Percentiles rank a stretch among this genome's conserved stretches.
Conservation (phyloP, 345 rosid genomes). For the Odontarrhena argentea region DNA sequence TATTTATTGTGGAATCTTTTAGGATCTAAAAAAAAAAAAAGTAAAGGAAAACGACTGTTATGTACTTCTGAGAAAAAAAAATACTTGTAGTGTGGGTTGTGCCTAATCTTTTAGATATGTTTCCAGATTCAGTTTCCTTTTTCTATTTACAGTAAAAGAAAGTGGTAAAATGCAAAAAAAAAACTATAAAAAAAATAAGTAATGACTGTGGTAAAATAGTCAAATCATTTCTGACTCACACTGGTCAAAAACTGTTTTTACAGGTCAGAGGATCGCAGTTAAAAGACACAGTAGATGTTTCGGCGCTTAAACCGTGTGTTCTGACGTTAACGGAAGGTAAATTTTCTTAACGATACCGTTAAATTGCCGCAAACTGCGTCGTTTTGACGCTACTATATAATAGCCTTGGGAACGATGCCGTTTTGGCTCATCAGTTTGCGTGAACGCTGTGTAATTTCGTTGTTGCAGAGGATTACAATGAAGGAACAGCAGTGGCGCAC, state of each 20-base stretch:
- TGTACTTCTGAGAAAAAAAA: neutral
- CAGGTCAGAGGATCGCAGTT: constrained; percentile 77
- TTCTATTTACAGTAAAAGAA: neutral
- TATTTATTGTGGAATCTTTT: constrained; percentile 26
- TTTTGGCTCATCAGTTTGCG: neutral
- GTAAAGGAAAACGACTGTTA: constrained; percentile 37
- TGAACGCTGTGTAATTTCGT: neutral
- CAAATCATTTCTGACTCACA: neutral
- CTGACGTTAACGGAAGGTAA: constrained; percentile 72
- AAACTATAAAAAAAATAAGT: neutral
- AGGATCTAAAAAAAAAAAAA: constrained; percentile 24
- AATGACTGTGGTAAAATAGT: constrained; percentile 4
- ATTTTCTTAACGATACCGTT: neutral
- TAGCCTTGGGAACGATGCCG: neutral
- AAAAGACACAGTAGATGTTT: constrained; percentile 74
- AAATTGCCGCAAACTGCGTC: neutral
- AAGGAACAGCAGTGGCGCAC: constrained; percentile 81
- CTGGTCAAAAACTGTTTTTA: neutral
- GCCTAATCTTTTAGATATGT: constrained; percentile 22
- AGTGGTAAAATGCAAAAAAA: neutral
- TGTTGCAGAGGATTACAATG: constrained; percentile 75
- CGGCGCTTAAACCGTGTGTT: constrained; percentile 82
- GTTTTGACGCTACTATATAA: neutral
- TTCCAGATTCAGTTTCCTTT: neutral
- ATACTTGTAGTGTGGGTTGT: constrained; percentile 2